A percentile compares a stretch with the other conserved stretches of the same genome.
Conservation (phyloP, 257 asterid species). For the Gentiana dahurica region DNA sequence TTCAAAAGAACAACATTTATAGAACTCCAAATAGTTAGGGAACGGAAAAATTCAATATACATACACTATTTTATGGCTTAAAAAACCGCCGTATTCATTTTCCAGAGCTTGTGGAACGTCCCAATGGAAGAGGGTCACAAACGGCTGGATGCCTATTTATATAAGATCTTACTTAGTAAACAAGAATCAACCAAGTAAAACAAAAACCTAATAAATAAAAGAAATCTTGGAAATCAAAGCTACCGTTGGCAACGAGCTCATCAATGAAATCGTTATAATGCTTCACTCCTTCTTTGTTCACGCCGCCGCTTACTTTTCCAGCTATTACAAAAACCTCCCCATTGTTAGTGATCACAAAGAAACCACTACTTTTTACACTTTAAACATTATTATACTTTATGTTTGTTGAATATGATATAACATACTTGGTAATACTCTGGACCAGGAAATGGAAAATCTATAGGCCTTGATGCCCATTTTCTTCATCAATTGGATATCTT, state of each 20-base stretch:
- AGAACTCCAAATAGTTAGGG: background rate
- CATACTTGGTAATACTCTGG: constrained; percentile 2
- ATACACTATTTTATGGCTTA: constrained; percentile 5
- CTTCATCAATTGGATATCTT: constrained; percentile 1
- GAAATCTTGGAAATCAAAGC: background rate
- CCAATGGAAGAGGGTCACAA: constrained; percentile 7
- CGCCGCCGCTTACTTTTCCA: background rate
- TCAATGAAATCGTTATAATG: background rate
- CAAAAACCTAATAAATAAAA: too few species aligned
- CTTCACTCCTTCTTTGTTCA: background rate
- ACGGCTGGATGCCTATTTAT: constrained; percentile 8
- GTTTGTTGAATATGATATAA: background rate
- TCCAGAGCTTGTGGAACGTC: background rate
- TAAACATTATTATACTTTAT: too few species aligned
- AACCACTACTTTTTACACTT: too few species aligned
- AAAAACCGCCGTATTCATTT: background rate
- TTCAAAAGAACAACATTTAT: background rate
- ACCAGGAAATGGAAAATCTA: constrained; percentile 7
- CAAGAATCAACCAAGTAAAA: too few species aligned
- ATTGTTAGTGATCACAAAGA: background rate
- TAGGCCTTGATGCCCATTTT: background rate
- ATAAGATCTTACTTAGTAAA: too few species aligned
- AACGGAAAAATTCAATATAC: background rate
- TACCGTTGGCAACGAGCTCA: background rate
- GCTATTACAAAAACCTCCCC: background rate